Conservation (phyloP, 805 yeast genomes). For the Starmera dryadoides region DNA sequence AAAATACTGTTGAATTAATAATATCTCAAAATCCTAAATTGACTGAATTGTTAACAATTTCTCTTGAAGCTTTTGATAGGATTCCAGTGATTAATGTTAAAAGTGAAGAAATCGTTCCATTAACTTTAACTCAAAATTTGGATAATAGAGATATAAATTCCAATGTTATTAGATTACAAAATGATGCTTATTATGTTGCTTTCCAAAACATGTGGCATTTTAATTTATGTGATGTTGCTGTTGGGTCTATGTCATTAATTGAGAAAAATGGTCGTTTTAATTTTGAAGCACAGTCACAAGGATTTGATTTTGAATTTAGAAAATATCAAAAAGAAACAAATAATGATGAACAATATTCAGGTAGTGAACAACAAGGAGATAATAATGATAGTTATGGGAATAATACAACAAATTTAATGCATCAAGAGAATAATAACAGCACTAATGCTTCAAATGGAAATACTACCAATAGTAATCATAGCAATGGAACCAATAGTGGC, state of each 20-base stretch:
- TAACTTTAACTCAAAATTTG: slow-evolving; percentile 26
- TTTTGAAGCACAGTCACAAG: slow-evolving; percentile 47
- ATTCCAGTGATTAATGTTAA: slow-evolving; percentile 39
- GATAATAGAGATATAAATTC: slow-evolving; percentile 33
- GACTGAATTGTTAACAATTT: slow-evolving; percentile 42
- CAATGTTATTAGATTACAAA: slow-evolving; percentile 38
- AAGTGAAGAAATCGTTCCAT: slow-evolving; percentile 35
- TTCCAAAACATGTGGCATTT: slow-evolving; percentile 75
- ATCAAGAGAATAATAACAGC: too few species aligned
- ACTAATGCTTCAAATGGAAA: background rate
- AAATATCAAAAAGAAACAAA: background rate
- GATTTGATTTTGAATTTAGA: slow-evolving; percentile 57
- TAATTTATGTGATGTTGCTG: slow-evolving; percentile 54
- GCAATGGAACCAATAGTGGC: background rate
- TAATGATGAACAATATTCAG: background rate
- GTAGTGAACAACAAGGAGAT: too few species aligned
- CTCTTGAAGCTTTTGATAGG: slow-evolving; percentile 54
- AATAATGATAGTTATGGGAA: too few species aligned
- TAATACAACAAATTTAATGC: too few species aligned
- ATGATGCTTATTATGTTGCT: slow-evolving; percentile 55
- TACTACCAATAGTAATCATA: background rate
- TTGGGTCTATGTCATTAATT: slow-evolving; percentile 41
- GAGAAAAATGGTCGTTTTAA: slow-evolving; percentile 40
- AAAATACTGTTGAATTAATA: slow-evolving; percentile 39
- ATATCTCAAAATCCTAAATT: slow-evolving; percentile 35